A percentile compares a stretch with the other conserved stretches of the same genome.
Conservation (phyloP, 2,329 filamentous ascomycete species). For the Fusarium verticillioides region DNA sequence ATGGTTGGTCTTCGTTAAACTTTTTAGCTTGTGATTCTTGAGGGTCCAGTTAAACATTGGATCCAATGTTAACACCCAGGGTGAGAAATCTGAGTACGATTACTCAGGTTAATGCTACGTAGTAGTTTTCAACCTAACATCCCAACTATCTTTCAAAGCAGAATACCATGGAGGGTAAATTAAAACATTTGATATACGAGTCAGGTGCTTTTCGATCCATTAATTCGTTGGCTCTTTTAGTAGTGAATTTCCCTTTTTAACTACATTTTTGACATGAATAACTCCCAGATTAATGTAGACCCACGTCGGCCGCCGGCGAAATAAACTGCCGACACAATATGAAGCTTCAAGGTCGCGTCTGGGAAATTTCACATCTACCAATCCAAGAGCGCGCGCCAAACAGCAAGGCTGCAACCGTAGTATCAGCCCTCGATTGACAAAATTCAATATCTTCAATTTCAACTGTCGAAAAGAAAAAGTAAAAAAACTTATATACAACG, state of each 20-base stretch:
- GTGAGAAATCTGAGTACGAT: not conserved
- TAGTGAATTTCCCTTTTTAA: not conserved
- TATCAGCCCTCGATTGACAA: not conserved
- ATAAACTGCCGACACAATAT: slow-evolving; percentile 39
- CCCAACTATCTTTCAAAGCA: not conserved
- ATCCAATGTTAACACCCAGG: not conserved
- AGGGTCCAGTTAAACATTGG: not conserved
- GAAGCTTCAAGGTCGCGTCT: slow-evolving; percentile 27
- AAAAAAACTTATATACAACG: too few species aligned
- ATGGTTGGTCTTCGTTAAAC: slow-evolving; percentile 16
- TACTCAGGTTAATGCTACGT: not conserved
- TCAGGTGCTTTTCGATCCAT: not conserved
- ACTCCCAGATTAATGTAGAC: not conserved
- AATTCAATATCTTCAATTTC: not conserved
- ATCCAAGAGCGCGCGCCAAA: slow-evolving; percentile 29
- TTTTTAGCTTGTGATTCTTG: slow-evolving; percentile 19
- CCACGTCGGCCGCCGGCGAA: slow-evolving; percentile 39
- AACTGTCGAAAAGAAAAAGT: not conserved
- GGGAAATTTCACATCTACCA: slow-evolving; percentile 41
- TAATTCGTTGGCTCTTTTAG: not conserved
- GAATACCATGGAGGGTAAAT: not conserved
- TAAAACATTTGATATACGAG: not conserved
- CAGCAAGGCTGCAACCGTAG: slow-evolving; percentile 20
- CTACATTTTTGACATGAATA: not conserved
- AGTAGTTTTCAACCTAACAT: not conserved